Evolutionary conservation across 2,329 filamentous ascomycete species (phyloP).

Genomic region (Colletotrichum navitas): DNA sequence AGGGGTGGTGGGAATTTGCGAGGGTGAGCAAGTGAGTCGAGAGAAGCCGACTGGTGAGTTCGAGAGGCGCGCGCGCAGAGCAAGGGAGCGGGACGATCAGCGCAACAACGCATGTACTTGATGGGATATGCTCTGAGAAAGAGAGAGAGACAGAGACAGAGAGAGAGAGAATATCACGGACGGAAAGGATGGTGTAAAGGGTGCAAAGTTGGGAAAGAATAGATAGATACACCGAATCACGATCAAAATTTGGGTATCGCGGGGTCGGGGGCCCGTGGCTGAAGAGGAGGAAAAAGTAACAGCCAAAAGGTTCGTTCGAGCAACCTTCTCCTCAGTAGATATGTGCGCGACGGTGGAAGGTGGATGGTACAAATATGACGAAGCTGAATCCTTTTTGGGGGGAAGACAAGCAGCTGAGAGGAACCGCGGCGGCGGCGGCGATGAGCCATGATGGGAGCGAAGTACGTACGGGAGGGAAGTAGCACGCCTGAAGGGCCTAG

Average conservation of each 20-base stretch:
- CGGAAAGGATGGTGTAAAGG: not conserved
- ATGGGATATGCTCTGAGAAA: not conserved
- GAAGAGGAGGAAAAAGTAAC: conserved; percentile 2
- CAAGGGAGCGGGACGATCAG: conserved; percentile 22
- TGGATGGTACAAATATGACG: conserved; percentile 38
- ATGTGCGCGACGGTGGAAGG: conserved; percentile 4
- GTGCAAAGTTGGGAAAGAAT: not conserved
- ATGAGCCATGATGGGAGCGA: not conserved
- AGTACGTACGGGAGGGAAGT: conserved; percentile 9
- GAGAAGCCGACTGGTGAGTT: conserved; percentile 12
- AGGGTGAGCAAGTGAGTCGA: conserved; percentile 11
- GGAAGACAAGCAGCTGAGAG: conserved; percentile 10
- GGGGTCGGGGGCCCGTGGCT: not conserved
- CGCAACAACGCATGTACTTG: not conserved
- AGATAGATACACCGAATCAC: conserved; percentile 21
- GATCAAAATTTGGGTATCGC: conserved; percentile 6
- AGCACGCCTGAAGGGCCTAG: conserved; percentile 16
- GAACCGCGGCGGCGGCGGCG: conserved; percentile 11
- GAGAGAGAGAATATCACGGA: not conserved
- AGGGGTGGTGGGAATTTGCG: conserved; percentile 15
- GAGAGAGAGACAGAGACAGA: not conserved
- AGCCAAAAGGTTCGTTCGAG: not conserved
- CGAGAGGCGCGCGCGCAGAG: conserved; percentile 2
- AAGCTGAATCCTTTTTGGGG: conserved; percentile 23
- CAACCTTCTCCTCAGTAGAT: conserved; percentile 15